A percentile compares a stretch with the other conserved stretches of the same genome.
These are phyloP conservation scores for Trametes cingulata DNA, from an alignment of 768 basidiomycete genomes.

Conservation along the genomic window DNA sequence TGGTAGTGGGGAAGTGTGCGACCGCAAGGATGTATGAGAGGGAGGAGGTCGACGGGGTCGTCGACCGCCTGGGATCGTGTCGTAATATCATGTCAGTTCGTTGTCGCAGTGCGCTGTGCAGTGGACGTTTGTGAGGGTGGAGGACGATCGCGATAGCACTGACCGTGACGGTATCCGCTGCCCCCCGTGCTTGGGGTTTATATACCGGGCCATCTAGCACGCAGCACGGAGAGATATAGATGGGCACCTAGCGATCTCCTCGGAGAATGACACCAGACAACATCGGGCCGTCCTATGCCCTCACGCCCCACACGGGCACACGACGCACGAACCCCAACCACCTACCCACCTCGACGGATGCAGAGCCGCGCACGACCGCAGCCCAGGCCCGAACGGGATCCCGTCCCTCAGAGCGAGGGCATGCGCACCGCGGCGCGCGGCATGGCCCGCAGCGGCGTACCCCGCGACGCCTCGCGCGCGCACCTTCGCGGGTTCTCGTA, in stretches of 20 bases:
- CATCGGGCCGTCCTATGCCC: conserved; percentile 3
- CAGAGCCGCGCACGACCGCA: neutral
- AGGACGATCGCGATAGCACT: neutral
- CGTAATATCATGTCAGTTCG: neutral
- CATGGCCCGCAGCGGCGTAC: neutral
- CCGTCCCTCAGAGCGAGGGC: too few species aligned
- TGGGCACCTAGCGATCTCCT: neutral
- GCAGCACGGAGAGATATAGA: neutral
- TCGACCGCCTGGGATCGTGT: neutral
- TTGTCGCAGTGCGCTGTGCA: neutral
- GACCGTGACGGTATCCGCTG: neutral
- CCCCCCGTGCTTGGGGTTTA: neutral
- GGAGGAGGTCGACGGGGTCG: conserved; percentile 1
- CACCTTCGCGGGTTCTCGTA: conserved; percentile 9
- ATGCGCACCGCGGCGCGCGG: too few species aligned
- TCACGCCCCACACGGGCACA: neutral
- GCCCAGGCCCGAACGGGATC: neutral
- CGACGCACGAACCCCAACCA: neutral
- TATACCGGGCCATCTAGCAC: neutral
- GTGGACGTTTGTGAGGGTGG: too few species aligned
- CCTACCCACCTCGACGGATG: neutral
- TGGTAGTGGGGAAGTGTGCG: conserved; percentile 12
- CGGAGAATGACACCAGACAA: neutral
- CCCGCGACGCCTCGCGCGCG: neutral
- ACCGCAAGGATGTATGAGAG: conserved; percentile 19